A percentile compares a stretch with the other conserved stretches of the same genome.
These are phyloP conservation scores for Edhazardia aedis DNA, from an alignment of 371 early-diverging fungal species.

Conservation along the genomic window DNA sequence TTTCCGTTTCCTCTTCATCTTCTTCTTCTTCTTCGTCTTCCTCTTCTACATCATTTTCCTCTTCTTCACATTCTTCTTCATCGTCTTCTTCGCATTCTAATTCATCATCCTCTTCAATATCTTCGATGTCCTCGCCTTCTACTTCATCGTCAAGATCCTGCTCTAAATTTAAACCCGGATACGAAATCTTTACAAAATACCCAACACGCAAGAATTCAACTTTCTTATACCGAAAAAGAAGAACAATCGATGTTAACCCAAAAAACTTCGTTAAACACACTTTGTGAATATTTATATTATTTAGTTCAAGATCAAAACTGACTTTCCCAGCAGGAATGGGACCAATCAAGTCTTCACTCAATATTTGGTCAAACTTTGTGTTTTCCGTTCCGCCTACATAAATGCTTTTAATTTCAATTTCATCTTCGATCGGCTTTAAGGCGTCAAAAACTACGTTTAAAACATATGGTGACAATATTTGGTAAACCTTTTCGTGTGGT, in stretches of 20 bases:
- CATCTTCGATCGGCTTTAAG: constrained; percentile 12
- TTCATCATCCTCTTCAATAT: constrained; percentile 2
- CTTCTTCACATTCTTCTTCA: constrained; percentile 12
- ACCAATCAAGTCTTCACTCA: constrained; percentile 27
- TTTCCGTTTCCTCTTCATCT: constrained; percentile 10
- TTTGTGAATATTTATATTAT: constrained; percentile 17
- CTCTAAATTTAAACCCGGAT: constrained; percentile 36
- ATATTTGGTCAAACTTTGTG: constrained; percentile 34
- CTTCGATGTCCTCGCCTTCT: constrained; percentile 12
- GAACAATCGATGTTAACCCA: constrained; percentile 35
- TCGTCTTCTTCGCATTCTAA: constrained; percentile 1
- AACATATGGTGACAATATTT: too few relatives aligned
- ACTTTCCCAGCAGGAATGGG: constrained; percentile 33
- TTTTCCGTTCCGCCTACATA: constrained; percentile 18
- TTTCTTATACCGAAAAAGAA: constrained; percentile 20
- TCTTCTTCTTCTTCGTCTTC: constrained; percentile 15
- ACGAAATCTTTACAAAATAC: constrained; percentile 39
- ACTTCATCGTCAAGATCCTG: constrained; percentile 9
- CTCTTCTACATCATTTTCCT: constrained; percentile 1
- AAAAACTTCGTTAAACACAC: constrained; percentile 31
- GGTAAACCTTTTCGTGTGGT: too few relatives aligned
- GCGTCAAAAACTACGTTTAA: constrained; percentile 14
- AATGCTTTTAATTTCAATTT: constrained; percentile 20
- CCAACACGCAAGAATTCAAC: constrained; percentile 38
- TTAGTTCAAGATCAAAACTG: constrained; percentile 32